Evolutionary conservation across 2,329 filamentous ascomycete genomes (phyloP), one percentile per base, ranked within the genome.

Genomic region (Ophiosphaerella herpotricha): DNA sequence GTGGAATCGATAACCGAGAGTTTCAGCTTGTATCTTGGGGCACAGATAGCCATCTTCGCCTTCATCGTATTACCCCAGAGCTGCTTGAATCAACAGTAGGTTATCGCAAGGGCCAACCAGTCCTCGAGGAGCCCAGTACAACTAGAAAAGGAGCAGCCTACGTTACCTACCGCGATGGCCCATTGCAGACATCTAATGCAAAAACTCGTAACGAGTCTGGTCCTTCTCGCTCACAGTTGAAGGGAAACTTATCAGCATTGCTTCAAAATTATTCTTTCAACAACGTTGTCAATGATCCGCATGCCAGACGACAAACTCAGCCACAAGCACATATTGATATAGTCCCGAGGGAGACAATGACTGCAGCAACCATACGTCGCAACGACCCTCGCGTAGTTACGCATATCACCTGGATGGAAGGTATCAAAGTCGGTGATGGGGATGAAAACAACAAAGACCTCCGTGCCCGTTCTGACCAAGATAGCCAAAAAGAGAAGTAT

Each of bases 11-110:
- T 63, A 80, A 91, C 54, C 85, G 93, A 61, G 92, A 97, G 44
- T 97, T 96, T 57, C 92, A 97, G 71, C 80, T 97, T 14, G 90
- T 97, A 0, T 92, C 92, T 0, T 97, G 92, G 92, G 91, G 91
- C 23, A 87, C 89, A 41, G 93, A 97, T 70, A 89, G 88, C 58
- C 84, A 91, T 64, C 78, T 97, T 26, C 86, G 89, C 41, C 79
- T 97, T 24, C 89, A 96, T 67, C 86, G 85, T 40, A 82, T 91
- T 16, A 82, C 90, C 35, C 76, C 84, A 1, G 77, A 85, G 23
- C 77, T 86, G 26, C 77, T 94, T 1, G 49, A 62, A n/a, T 78
- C 83, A 50, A 79, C 82, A 2, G 87, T 95, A 13, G 90, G 90
- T 3, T 89, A 90, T 67, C 78, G 84, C 39, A 90, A 87, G 67